Conservation (phyloP, 768 basidiomycete species). For the Russula dissimulans region DNA sequence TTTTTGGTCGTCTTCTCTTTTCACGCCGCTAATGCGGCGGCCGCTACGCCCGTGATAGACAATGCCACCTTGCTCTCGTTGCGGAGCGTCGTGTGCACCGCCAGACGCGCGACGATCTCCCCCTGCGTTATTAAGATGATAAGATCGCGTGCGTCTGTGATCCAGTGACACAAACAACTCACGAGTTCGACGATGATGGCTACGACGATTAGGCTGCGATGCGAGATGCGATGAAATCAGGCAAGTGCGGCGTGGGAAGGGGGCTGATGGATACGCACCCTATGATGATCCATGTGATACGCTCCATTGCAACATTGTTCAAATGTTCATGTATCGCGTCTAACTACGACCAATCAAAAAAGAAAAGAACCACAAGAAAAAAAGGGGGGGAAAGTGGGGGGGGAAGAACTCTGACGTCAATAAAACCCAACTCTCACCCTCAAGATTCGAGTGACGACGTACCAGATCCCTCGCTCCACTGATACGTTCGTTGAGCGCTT, state of each 20-base stretch:
- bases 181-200: conserved; percentile 86
- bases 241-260: conserved; percentile 17
- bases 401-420: neutral
- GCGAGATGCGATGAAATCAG: neutral
- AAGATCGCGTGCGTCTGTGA: neutral
- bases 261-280: conserved; percentile 34
- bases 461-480: conserved; percentile 85
- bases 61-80: neutral
- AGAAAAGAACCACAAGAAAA: neutral
- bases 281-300: conserved; percentile 78
- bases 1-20: too few relatives aligned
- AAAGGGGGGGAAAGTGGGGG: too few relatives aligned
- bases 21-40: neutral
- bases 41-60: neutral
- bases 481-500: conserved; percentile 81
- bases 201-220: conserved; percentile 71
- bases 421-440: too few relatives aligned
- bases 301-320: conserved; percentile 82
- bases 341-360: conserved; percentile 36
- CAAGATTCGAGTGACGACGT: conserved; percentile 26
- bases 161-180: conserved; percentile 21
- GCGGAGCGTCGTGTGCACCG: conserved; percentile 49
- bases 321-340: conserved; percentile 91
- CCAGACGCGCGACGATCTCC: conserved; percentile 70
- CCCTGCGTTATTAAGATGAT: conserved; percentile 35